phyloP scores from a whole-genome alignment of 148 eudicot species.

The Chenopodium berlandieri region DNA sequence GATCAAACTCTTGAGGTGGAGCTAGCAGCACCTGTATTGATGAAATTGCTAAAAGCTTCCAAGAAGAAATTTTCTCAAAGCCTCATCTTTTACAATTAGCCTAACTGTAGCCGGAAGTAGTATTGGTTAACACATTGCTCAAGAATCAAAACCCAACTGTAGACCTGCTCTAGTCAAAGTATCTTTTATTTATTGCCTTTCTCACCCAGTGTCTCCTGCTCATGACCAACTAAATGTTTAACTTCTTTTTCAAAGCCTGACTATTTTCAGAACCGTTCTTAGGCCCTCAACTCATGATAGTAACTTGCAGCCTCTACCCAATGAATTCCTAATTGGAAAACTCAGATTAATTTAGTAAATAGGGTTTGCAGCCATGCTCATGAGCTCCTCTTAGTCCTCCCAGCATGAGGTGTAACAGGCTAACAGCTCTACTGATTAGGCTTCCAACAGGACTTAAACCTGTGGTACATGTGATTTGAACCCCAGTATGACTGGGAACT shows the following conservation, averaged over 20 bases:
- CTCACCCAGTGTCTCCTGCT: background rate
- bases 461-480: background rate
- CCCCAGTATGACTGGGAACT: background rate
- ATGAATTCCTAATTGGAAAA: background rate
- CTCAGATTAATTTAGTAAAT: background rate
- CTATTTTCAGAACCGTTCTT: background rate
- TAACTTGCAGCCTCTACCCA: background rate
- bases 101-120: background rate
- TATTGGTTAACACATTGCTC: background rate
- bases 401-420: background rate
- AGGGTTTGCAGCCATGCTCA: background rate
- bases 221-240: background rate
- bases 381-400: background rate
- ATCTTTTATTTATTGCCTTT: too few species aligned
- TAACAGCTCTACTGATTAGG: background rate
- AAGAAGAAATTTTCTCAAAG: background rate
- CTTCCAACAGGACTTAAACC: background rate
- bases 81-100: background rate
- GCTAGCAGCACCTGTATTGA: too few species aligned
- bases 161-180: too few species aligned
- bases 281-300: background rate
- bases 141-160: background rate
- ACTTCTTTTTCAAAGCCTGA: background rate
- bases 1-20: background rate
- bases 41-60: background rate